A percentile compares a stretch with the other conserved stretches of the same genome.
phyloP scores from a whole-genome alignment of 2,329 filamentous ascomycete species.

The Metarhizium brunneum region DNA sequence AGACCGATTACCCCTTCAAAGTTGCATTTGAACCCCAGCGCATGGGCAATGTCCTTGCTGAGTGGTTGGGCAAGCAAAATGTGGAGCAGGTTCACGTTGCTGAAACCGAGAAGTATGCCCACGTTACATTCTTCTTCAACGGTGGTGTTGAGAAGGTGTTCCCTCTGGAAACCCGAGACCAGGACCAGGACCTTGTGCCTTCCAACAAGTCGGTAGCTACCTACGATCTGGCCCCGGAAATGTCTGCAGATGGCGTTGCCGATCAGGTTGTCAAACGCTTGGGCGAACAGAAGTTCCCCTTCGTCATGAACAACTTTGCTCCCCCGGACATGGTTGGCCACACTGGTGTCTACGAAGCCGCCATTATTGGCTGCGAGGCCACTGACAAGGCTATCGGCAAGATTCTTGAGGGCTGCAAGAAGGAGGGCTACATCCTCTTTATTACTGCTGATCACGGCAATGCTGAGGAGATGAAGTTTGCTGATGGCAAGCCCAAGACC shows the following conservation, averaged over 20 bases:
- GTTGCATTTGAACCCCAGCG: slow-evolving; percentile 88
- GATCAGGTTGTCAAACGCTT: slow-evolving; percentile 86
- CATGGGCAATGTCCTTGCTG: slow-evolving; percentile 97
- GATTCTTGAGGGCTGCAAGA: slow-evolving; percentile 89
- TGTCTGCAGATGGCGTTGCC: slow-evolving; percentile 87
- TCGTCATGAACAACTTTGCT: slow-evolving; percentile 99
- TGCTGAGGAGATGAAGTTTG: slow-evolving; percentile 97
- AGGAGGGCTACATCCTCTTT: slow-evolving; percentile 87
- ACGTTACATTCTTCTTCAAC: slow-evolving; percentile 99
- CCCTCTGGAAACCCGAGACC: slow-evolving; percentile 81
- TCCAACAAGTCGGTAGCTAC: slow-evolving; percentile 86
- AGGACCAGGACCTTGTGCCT: slow-evolving; percentile 67
- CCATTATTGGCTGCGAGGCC: slow-evolving; percentile 71
- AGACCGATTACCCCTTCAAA: slow-evolving; percentile 85
- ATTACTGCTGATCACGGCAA: slow-evolving; percentile 97
- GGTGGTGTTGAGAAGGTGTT: slow-evolving; percentile 96
- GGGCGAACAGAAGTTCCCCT: slow-evolving; percentile 77
- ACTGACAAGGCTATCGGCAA: slow-evolving; percentile 91
- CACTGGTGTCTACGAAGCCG: slow-evolving; percentile 94
- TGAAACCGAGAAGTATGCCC: slow-evolving; percentile 98
- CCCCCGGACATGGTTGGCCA: slow-evolving; percentile 99
- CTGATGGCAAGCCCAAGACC: slow-evolving; percentile 93
- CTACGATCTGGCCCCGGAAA: slow-evolving; percentile 90
- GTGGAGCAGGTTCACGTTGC: slow-evolving; percentile 93
- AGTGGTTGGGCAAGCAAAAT: slow-evolving; percentile 85